Evolutionary conservation across 176 grass and related monocot genomes (phyloP).

Genomic region (Carex littledalei): DNA sequence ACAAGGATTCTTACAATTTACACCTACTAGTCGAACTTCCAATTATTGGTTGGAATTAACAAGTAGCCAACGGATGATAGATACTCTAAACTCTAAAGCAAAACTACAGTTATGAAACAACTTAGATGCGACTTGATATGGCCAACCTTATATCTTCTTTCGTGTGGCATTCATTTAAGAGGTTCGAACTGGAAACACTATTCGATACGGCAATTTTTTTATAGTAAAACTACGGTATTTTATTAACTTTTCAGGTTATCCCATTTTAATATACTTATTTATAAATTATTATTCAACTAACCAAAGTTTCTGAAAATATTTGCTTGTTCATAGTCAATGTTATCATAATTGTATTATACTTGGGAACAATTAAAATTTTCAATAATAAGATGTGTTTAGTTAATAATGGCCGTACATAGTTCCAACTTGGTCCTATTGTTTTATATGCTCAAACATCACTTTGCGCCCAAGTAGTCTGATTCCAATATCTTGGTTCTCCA

Average conservation of each 20-base stretch:
- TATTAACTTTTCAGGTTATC: not conserved
- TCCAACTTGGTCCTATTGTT: not conserved
- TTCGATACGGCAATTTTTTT: not conserved
- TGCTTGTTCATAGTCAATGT: not conserved
- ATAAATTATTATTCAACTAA: not conserved
- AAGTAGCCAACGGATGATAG: not conserved
- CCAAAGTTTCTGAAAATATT: not conserved
- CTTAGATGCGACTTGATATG: not conserved
- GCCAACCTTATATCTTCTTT: not conserved
- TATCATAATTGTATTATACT: not conserved
- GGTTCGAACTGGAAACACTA: not conserved
- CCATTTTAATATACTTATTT: not conserved
- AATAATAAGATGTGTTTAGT: not conserved
- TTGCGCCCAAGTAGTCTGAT: not conserved
- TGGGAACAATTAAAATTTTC: not conserved
- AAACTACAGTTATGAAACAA: not conserved
- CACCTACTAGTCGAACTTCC: not conserved
- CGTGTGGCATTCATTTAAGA: not conserved
- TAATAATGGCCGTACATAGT: not conserved
- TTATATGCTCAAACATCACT: not conserved
- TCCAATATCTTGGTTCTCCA: not conserved
- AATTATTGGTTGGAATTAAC: not conserved
- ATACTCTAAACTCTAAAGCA: not conserved
- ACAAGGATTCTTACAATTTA: not conserved
- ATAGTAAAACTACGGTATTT: not conserved